Evolutionary conservation across 2,329 filamentous ascomycete genomes (phyloP), one percentile per base, ranked within the genome.

Genomic region (Lomentospora prolificans): DNA sequence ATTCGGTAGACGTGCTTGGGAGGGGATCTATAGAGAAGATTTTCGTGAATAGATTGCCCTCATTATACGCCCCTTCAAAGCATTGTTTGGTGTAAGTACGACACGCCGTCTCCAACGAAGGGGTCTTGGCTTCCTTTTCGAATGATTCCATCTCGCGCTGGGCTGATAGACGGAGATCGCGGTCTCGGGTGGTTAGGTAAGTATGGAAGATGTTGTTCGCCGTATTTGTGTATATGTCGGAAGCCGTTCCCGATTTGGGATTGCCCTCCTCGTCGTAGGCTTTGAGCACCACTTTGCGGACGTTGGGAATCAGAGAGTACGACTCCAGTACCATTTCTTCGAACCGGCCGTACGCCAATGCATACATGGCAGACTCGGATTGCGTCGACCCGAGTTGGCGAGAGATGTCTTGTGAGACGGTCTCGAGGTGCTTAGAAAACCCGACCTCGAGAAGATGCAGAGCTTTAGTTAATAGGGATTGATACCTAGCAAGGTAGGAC

Each of bases 401-500:
- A 0, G 76, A 72, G 48, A 83, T 72, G n/a, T 82, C 80, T 2
- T 72, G 64, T 0, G 79, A 80, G 3, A 79, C 72, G 56, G 72
- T 77, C 55, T 82, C 77, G 24, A 81, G 67, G 8, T 74, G 75
- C 25, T 68, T 72, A 7, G 71, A 77, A 64, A 81, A 80, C 25
- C 75, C 79, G 25, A 81, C 76, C 59, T 83, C 81, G 4, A 85
- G 72, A 10, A 85, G 70, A 62, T 84, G 81, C 8, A 86, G 71
- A 0, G 82, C 79, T 61, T 84, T 84, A 27, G 81, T 82, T 12
- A 97, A 79, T 10, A 96, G 78, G 0, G 94, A 78, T 58, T 89
- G 84, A 68, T 97, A 97, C 58, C 90, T 83, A 5, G 92, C 90
- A 46, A 91, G 81, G 67, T 96, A 97, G 2, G 87, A 84, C 59